phyloP scores from a whole-genome alignment of 1,284 basidiomycete species.

The Moesziomyces sp. region DNA sequence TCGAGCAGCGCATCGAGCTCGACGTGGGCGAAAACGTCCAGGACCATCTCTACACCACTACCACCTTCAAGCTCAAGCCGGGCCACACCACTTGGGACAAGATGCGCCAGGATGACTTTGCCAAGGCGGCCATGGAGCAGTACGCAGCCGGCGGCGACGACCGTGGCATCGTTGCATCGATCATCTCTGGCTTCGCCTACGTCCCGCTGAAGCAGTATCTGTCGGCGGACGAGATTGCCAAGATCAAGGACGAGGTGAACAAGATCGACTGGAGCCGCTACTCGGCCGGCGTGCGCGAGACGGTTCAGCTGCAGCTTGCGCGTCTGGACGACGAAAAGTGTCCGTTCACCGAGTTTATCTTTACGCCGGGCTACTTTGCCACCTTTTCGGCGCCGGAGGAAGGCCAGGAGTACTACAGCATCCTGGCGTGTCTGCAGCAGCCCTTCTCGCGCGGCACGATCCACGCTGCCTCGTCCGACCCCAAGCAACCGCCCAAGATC shows the following conservation, averaged over 20 bases:
- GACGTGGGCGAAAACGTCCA: constrained; percentile 72
- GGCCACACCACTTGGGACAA: constrained; percentile 56
- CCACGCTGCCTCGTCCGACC: constrained; percentile 41
- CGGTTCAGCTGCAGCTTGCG: constrained; percentile 43
- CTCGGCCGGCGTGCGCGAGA: constrained; percentile 48
- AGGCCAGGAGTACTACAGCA: constrained; percentile 52
- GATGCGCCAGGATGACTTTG: constrained; percentile 55
- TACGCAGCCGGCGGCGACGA: constrained; percentile 45
- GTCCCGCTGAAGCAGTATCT: constrained; percentile 50
- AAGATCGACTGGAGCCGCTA: constrained; percentile 38
- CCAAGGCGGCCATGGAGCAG: constrained; percentile 52
- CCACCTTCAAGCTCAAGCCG: constrained; percentile 54
- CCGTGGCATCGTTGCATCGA: constrained; percentile 53
- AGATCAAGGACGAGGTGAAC: constrained; percentile 37
- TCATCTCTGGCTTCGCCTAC: constrained; percentile 55
- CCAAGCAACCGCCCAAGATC: constrained; percentile 40
- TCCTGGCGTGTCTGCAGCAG: constrained; percentile 51
- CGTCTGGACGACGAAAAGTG: constrained; percentile 46
- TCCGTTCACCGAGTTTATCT: constrained; percentile 49
- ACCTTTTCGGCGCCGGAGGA: constrained; percentile 44
- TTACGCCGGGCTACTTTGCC: constrained; percentile 61
- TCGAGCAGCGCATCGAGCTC: constrained; percentile 53
- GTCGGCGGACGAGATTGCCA: constrained; percentile 31
- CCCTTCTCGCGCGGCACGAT: constrained; percentile 54
- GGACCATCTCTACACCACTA: constrained; percentile 70